Evolutionary conservation across 73 alveolate species (phyloP).

Genomic region (Uronychia setigera): DNA sequence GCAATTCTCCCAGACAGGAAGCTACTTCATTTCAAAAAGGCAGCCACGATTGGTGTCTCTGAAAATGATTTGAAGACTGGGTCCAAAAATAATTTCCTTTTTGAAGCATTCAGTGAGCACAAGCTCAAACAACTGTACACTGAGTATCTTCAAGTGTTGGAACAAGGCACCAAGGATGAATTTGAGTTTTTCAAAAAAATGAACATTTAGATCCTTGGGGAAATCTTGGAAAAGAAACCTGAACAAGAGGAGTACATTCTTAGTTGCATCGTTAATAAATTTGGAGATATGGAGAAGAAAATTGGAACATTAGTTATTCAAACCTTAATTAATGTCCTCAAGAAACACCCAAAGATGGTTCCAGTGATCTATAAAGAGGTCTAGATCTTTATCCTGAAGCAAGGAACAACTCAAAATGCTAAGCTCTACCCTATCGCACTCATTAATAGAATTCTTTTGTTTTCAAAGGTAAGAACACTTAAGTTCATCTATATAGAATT

Average conservation of each 20-base stretch:
- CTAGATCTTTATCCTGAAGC: conserved; percentile 57
- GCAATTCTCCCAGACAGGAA: conserved; percentile 72
- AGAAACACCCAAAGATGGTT: conserved; percentile 77
- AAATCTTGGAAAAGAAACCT: conserved; percentile 72
- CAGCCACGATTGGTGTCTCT: conserved; percentile 4
- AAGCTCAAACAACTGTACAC: conserved; percentile 75
- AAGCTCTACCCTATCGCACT: conserved; percentile 65
- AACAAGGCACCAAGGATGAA: conserved; percentile 67
- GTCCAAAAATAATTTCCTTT: conserved; percentile 44
- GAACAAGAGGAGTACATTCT: conserved; percentile 85
- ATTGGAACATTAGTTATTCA: conserved; percentile 69
- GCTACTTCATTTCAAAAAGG: conserved; percentile 63
- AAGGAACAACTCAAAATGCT: conserved; percentile 55
- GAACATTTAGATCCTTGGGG: conserved; percentile 67
- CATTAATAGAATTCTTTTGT: conserved; percentile 73
- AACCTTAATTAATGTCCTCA: conserved; percentile 62
- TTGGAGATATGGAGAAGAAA: conserved; percentile 83
- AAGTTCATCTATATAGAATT: too few species aligned
- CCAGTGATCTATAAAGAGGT: conserved; percentile 72
- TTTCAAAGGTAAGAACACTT: conserved; percentile 45
- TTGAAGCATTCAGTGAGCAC: conserved; percentile 77
- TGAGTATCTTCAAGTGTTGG: conserved; percentile 73
- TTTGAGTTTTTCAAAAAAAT: conserved; percentile 71
- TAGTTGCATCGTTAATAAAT: conserved; percentile 80
- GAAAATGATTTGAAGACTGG: conserved; percentile 28